Conservation (phyloP, 208 protist genomes). For the Crithidia sp. region DNA sequence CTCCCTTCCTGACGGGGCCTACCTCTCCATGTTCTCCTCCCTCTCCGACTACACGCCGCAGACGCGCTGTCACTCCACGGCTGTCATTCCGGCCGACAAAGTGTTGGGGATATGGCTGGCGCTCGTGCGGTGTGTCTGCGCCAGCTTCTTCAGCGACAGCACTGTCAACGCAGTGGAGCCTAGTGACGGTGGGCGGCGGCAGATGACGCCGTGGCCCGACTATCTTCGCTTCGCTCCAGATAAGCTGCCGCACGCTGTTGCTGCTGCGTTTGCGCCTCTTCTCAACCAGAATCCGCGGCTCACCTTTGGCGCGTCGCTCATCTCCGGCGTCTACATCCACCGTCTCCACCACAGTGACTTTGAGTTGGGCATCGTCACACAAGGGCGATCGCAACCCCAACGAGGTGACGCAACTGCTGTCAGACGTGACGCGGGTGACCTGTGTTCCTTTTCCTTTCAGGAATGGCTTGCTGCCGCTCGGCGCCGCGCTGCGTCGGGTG, state of each 20-base stretch:
- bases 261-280: too few species aligned
- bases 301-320: too few species aligned
- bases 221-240: too few species aligned
- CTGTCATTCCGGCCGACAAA: constrained; percentile 19
- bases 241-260: too few species aligned
- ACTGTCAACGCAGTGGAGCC: background rate
- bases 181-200: too few species aligned
- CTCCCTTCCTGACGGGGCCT: constrained; percentile 21
- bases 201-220: too few species aligned
- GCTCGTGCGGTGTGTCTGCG: constrained; percentile 24
- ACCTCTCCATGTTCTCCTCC: constrained; percentile 53
- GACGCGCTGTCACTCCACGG: constrained; percentile 53
- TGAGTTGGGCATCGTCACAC: constrained; percentile 56
- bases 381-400: constrained; percentile 17
- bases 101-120: constrained; percentile 32
- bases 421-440: constrained; percentile 22
- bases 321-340: constrained; percentile 51
- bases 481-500: constrained; percentile 43
- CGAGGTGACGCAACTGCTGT: constrained; percentile 21
- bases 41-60: constrained; percentile 37
- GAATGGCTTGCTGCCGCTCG: constrained; percentile 47
- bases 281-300: background rate
- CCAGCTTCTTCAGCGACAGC: constrained; percentile 14
- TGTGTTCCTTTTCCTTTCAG: constrained; percentile 8
- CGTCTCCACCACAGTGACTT: constrained; percentile 25